Evolutionary conservation across 2,329 filamentous ascomycete genomes (phyloP), one percentile per base, ranked within the genome.

Genomic region (Hypoxylon sp.): DNA sequence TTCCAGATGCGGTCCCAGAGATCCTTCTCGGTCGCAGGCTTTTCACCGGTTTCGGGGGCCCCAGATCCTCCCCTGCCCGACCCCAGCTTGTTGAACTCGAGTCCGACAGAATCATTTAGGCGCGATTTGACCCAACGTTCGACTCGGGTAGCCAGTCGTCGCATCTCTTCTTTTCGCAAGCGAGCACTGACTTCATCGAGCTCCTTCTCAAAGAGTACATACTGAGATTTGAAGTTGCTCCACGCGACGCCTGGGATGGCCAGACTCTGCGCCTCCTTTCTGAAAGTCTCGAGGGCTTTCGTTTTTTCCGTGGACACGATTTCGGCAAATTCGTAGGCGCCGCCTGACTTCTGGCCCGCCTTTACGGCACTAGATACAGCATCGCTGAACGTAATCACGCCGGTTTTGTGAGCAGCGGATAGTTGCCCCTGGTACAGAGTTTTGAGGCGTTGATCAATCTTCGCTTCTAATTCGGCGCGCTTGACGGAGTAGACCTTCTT

Each of bases 1-100:
- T 80, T 87, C 96, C 96, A 99, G 74, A 99, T 91, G 38, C 95
- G 89, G 76, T 99, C 96, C 96, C 96, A 99, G 14, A 99, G 88
- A 58, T 93, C 91, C 77, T 92, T 93, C 78, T 98, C 95, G 0
- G 86, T 81, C 0, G 83, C 75, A 1, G 91, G 89, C 78, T 91
- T 93, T 61, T 93, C 90, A 1, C 90, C 92, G 3, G 85, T 83
- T 73, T 94, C 93, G 0, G 93, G 91, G 0, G 93, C 93, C 55
- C 92, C 93, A 52, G 88, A 87, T 6, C 93, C 94, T 56, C 88
- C 93, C 73, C 94, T 88, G 12, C 94, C 94, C 33, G 93, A 96
- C 3, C 95, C 95, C 50, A 98, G 87, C 76, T 94, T 96, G 81
- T 97, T 98, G 85, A 99, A 98, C 76, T 98, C 94, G 16, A 98